These are phyloP conservation scores for Dryadomyces quercus-mongolicae DNA, from an alignment of 2,329 filamentous ascomycete genomes.

Conservation along the genomic window DNA sequence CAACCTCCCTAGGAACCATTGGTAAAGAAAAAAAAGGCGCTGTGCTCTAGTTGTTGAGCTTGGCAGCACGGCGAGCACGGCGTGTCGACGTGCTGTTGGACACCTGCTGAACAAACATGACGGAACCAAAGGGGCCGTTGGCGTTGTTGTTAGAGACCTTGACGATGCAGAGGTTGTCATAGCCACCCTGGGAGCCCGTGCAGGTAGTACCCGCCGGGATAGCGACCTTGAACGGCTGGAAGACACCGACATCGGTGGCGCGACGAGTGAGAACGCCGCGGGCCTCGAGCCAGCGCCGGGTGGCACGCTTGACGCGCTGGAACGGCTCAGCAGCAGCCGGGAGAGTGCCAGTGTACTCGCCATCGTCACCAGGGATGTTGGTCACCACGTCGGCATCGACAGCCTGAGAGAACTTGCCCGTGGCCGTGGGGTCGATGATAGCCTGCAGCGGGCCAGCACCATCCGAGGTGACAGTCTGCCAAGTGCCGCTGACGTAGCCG, in stretches of 20 bases:
- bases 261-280: not conserved
- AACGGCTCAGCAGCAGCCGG: not conserved
- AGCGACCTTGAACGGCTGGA: slow-evolving; percentile 35
- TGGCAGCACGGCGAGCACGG: too few species aligned
- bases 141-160: slow-evolving; percentile 48
- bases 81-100: not conserved
- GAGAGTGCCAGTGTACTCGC: not conserved
- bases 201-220: slow-evolving; percentile 43
- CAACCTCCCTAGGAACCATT: too few species aligned
- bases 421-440: slow-evolving; percentile 51
- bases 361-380: slow-evolving; percentile 26
- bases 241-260: not conserved
- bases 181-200: slow-evolving; percentile 47
- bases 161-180: slow-evolving; percentile 49
- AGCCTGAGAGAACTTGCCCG: slow-evolving; percentile 34
- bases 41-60: too few species aligned
- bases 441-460: slow-evolving; percentile 52
- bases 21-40: too few species aligned
- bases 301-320: not conserved
- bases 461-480: slow-evolving; percentile 57
- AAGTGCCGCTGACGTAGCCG: slow-evolving; percentile 46
- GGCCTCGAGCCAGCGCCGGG: not conserved
- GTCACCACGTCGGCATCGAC: slow-evolving; percentile 38
- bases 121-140: slow-evolving; percentile 47
- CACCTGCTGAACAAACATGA: slow-evolving; percentile 20